Percentiles rank a stretch among this genome's conserved stretches.
These are phyloP conservation scores for Stipa capillata DNA, from an alignment of 176 grass and related monocot species.

Conservation along the genomic window DNA sequence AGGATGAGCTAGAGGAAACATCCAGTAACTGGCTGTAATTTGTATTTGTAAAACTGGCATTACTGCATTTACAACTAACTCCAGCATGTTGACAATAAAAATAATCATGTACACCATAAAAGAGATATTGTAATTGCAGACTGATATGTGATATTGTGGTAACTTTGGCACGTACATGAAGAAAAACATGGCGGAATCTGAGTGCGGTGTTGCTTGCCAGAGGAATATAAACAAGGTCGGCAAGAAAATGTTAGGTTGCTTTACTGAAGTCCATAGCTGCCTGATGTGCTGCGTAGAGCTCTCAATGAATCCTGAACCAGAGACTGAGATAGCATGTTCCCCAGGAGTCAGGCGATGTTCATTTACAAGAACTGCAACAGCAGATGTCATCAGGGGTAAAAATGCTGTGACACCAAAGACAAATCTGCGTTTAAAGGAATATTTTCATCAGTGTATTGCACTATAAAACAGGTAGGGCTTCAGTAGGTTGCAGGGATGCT, in stretches of 20 bases:
- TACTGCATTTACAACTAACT: conserved; percentile 19
- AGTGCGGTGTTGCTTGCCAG: conserved; percentile 97
- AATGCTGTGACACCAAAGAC: conserved; percentile 98
- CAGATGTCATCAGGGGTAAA: conserved; percentile 94
- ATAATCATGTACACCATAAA: not conserved
- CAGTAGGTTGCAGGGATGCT: conserved; percentile 4
- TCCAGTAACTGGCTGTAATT: not conserved
- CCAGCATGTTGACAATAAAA: not conserved
- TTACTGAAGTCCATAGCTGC: conserved; percentile 93
- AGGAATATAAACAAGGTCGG: conserved; percentile 96
- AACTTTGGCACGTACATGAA: conserved; percentile 63
- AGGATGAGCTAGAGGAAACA: not conserved
- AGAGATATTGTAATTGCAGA: not conserved
- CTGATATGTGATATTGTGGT: not conserved
- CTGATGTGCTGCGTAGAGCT: conserved; percentile 67
- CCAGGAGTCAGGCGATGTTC: conserved; percentile 44
- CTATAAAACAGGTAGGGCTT: not conserved
- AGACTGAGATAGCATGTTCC: conserved; percentile 33
- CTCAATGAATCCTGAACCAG: conserved; percentile 69
- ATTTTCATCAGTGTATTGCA: conserved; percentile 31
- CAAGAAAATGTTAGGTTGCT: conserved; percentile 85
- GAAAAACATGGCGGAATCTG: conserved; percentile 97
- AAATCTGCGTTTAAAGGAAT: conserved; percentile 62
- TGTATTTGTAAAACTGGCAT: not conserved
- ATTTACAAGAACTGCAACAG: conserved; percentile 98